Conservation (phyloP, 140 eudicot species). For the Bidens hawaiensis region DNA sequence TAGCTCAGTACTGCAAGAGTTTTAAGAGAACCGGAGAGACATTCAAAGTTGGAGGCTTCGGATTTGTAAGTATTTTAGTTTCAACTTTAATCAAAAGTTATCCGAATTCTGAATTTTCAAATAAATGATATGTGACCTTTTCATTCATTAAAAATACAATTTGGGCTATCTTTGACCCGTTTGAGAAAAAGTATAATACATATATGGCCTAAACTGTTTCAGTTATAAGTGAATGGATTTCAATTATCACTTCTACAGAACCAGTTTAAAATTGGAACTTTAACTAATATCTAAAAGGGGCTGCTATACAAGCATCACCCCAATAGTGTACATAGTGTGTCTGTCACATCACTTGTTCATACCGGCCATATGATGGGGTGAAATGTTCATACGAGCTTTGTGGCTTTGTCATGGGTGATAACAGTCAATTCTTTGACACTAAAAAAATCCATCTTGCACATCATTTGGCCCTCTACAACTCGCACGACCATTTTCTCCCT, state of each 20-base stretch:
- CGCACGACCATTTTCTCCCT: too few species aligned
- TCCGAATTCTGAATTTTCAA: background rate
- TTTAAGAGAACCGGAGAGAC: slow-evolving; percentile 39
- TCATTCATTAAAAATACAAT: background rate
- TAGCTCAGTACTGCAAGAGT: slow-evolving; percentile 52
- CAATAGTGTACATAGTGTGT: too few species aligned
- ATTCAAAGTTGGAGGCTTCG: slow-evolving; percentile 57
- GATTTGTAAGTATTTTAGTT: slow-evolving; percentile 36
- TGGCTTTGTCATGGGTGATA: too few species aligned
- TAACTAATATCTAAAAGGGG: too few species aligned
- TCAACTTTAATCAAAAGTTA: background rate
- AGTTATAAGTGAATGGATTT: background rate
- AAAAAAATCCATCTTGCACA: too few species aligned
- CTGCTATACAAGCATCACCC: too few species aligned
- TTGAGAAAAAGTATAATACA: background rate
- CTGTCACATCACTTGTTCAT: too few species aligned
- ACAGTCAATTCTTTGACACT: too few species aligned
- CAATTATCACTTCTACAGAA: background rate
- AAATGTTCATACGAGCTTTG: too few species aligned
- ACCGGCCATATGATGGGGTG: too few species aligned
- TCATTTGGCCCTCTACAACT: too few species aligned
- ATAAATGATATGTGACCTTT: background rate
- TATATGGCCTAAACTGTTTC: background rate
- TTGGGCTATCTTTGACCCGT: background rate
- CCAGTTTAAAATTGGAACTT: background rate